Evolutionary conservation across 2,329 filamentous ascomycete species (phyloP).

Genomic region (Akanthomyces dipterigenus): DNA sequence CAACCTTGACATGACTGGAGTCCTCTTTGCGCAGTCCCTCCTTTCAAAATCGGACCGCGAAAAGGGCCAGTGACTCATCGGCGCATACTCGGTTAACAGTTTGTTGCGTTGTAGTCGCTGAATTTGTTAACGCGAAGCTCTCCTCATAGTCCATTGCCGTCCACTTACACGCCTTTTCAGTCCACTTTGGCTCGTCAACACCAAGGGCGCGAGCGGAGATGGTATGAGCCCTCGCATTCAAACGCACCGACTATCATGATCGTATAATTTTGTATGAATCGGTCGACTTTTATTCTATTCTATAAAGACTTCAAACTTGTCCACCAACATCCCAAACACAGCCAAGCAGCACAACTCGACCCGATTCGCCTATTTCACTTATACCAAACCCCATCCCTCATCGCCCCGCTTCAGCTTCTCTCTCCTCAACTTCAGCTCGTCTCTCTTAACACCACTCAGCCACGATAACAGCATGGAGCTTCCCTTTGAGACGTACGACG

Average conservation of each 20-base stretch:
- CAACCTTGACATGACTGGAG: neutral
- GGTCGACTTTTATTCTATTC: too few relatives aligned
- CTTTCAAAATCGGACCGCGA: neutral
- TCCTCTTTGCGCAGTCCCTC: neutral
- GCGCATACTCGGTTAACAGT: neutral
- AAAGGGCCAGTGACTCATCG: neutral
- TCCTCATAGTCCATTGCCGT: neutral
- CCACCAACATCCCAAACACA: too few relatives aligned
- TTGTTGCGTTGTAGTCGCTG: accelerated
- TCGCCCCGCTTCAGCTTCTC: neutral
- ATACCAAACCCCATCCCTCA: neutral
- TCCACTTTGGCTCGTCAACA: slow-evolving; percentile 1
- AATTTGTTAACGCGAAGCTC: neutral
- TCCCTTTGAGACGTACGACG: slow-evolving; percentile 48
- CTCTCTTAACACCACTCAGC: neutral
- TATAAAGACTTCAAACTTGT: too few relatives aligned
- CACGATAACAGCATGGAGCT: slow-evolving; percentile 28
- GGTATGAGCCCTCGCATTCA: neutral
- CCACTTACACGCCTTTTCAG: neutral
- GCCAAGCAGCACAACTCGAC: too few relatives aligned
- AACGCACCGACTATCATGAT: neutral
- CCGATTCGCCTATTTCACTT: too few relatives aligned
- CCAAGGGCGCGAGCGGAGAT: slow-evolving; percentile 7
- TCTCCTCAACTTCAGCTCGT: neutral
- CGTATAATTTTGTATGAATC: neutral